Conservation (phyloP, 441 rosid species). For the Erodium moschatum region DNA sequence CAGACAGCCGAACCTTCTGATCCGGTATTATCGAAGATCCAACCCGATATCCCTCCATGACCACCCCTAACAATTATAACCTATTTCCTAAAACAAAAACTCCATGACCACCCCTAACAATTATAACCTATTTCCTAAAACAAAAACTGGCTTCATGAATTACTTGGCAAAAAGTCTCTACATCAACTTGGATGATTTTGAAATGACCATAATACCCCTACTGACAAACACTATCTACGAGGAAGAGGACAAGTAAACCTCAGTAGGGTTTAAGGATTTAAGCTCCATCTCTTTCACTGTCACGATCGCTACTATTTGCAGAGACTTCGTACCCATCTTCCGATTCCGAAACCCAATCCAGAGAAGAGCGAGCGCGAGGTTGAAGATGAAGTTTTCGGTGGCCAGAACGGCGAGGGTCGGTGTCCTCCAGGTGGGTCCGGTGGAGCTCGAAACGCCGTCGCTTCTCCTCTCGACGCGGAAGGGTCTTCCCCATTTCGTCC, state of each 20-base stretch:
- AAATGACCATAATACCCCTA: not conserved
- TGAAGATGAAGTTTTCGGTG: slow-evolving; percentile 44
- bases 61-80: no score
- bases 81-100: no score
- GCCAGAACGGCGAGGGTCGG: slow-evolving; percentile 45
- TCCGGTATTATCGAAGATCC: no score
- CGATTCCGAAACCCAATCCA: not conserved
- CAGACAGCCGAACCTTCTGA: no score
- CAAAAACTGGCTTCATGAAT: no score
- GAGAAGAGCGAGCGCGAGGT: slow-evolving; percentile 8
- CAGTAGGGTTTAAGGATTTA: not conserved
- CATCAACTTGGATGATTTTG: no score
- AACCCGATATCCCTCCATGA: no score
- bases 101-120: no score
- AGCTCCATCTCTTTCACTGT: not conserved
- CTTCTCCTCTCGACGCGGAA: slow-evolving; percentile 64
- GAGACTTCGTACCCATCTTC: not conserved
- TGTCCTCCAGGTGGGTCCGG: slow-evolving; percentile 33
- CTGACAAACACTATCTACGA: not conserved
- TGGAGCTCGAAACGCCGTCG: slow-evolving; percentile 50
- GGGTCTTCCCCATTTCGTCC: slow-evolving; percentile 48
- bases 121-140: no score
- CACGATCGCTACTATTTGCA: not conserved
- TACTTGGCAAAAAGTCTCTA: no score
- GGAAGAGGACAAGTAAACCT: slow-evolving; percentile 3